These are phyloP conservation scores for Corylus avellana DNA, from an alignment of 306 rosid species.

Conservation along the genomic window DNA sequence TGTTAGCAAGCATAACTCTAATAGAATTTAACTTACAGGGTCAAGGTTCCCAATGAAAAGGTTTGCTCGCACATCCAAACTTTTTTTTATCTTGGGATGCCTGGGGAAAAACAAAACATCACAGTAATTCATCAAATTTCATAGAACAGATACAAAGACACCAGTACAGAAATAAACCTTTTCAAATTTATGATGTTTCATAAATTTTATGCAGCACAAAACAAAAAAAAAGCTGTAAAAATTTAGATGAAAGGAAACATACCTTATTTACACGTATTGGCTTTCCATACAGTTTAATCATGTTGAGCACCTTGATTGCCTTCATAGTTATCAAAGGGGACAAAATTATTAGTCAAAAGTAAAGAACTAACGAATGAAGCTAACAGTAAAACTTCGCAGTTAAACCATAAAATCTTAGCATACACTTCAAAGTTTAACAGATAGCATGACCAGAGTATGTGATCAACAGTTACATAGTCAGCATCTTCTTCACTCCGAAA, in stretches of 20 bases:
- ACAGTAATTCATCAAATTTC: conserved; percentile 16
- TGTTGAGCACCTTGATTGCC: conserved; percentile 49
- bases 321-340: conserved; percentile 24
- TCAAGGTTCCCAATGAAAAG: conserved; percentile 97
- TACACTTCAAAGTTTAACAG: neutral
- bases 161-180: neutral
- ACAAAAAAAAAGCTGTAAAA: neutral
- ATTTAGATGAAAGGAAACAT: neutral
- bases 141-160: neutral
- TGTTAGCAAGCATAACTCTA: neutral
- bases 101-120: conserved; percentile 42
- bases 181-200: neutral
- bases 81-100: conserved; percentile 99
- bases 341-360: conserved; percentile 2
- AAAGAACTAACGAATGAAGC: neutral
- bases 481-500: conserved; percentile 97
- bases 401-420: neutral
- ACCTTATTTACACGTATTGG: conserved; percentile 99
- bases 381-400: neutral
- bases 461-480: conserved; percentile 64
- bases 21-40: conserved; percentile 58
- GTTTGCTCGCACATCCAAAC: conserved; percentile 93
- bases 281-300: conserved; percentile 49
- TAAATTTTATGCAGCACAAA: neutral
- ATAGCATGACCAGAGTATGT: neutral